A percentile compares a stretch with the other conserved stretches of the same genome.
Evolutionary conservation across 2,329 filamentous ascomycete species (phyloP).

Genomic region (Penicillium brevicompactum): DNA sequence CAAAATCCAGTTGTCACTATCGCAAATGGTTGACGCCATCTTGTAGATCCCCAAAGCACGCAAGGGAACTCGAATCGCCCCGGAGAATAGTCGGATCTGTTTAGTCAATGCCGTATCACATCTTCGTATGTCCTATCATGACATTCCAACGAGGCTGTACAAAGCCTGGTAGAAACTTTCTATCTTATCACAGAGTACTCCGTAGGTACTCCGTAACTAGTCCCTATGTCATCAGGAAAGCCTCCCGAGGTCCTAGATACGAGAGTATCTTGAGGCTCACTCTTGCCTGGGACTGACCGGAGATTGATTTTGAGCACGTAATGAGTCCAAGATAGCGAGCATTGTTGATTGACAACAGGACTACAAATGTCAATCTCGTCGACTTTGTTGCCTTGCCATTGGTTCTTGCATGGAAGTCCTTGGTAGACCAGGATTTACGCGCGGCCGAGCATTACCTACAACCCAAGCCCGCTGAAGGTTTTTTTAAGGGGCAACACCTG

Average conservation of each 20-base stretch:
- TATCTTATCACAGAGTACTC: neutral
- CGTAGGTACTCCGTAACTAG: too few relatives aligned
- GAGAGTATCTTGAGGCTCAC: neutral
- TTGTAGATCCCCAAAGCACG: neutral
- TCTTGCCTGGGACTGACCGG: too few relatives aligned
- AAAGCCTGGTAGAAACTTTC: neutral
- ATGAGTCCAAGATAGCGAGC: neutral
- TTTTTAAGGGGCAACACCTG: too few relatives aligned
- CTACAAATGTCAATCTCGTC: too few relatives aligned
- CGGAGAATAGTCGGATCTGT: neutral
- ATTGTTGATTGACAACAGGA: too few relatives aligned
- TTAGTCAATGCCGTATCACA: conserved; percentile 2
- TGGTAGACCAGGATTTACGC: too few relatives aligned
- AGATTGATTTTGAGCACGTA: neutral
- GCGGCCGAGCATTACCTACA: too few relatives aligned
- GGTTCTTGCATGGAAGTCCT: too few relatives aligned
- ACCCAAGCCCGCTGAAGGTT: too few relatives aligned
- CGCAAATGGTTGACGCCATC: neutral
- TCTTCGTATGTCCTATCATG: conserved; percentile 1
- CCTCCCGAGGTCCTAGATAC: neutral
- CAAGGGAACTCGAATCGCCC: neutral
- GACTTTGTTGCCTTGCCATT: too few relatives aligned
- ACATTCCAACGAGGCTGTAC: neutral
- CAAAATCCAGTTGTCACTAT: neutral
- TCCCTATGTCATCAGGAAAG: neutral